Percentiles rank a stretch among this genome's conserved stretches.
phyloP scores from a whole-genome alignment of 2,329 filamentous ascomycete genomes.

The Aspergillus novofumigatus region DNA sequence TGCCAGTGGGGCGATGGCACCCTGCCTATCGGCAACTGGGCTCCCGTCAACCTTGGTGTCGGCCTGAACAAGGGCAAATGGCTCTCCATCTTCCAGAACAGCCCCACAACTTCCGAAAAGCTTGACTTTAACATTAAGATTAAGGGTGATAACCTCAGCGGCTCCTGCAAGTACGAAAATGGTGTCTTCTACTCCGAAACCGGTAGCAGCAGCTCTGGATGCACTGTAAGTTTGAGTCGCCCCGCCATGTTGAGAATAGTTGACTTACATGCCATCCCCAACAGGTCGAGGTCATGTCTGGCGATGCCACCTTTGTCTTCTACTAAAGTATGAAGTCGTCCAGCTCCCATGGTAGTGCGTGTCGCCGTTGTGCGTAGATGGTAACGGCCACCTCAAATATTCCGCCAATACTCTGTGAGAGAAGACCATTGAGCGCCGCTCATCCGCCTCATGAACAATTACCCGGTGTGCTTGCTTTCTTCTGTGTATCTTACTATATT shows the following conservation, averaged over 20 bases:
- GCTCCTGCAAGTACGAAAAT: constrained; percentile 62
- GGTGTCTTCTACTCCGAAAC: constrained; percentile 57
- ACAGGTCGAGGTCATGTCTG: constrained; percentile 48
- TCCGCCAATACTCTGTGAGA: not conserved
- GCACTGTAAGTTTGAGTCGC: constrained; percentile 65
- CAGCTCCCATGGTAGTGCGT: not conserved
- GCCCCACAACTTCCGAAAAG: constrained; percentile 63
- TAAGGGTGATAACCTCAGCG: constrained; percentile 57
- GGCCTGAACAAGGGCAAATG: constrained; percentile 70
- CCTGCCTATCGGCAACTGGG: constrained; percentile 69
- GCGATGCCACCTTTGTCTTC: constrained; percentile 49
- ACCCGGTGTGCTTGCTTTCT: constrained; percentile 27
- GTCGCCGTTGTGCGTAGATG: constrained; percentile 5
- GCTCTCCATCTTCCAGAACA: constrained; percentile 81
- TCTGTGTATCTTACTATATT: constrained; percentile 37
- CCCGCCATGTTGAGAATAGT: constrained; percentile 4
- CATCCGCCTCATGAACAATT: constrained; percentile 28
- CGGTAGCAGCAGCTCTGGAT: constrained; percentile 56
- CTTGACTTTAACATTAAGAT: constrained; percentile 80
- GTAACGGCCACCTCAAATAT: not conserved
- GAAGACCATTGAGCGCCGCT: constrained; percentile 1
- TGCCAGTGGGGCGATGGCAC: constrained; percentile 71
- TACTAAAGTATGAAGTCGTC: constrained; percentile 20
- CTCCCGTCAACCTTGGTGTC: constrained; percentile 80
- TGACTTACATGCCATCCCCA: constrained; percentile 7